Percentiles rank a stretch among this genome's conserved stretches.
Conservation (phyloP, 2,329 filamentous ascomycete species). For the Stemphylium lycopersici region DNA sequence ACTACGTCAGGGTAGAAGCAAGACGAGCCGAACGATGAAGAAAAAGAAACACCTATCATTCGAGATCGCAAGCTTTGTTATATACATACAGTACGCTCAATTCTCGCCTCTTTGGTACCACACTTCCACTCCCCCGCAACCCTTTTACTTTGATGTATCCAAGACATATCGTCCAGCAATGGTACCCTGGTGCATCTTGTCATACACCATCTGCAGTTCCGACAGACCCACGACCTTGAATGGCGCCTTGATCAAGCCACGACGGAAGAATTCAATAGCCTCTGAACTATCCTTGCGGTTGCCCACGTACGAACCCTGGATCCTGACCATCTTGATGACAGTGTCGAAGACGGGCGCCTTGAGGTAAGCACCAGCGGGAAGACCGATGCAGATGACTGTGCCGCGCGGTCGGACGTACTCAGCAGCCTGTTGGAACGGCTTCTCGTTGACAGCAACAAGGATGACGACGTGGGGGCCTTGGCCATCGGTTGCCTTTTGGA, state of each 20-base stretch:
- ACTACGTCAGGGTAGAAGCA: too few relatives aligned
- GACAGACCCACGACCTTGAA: slow-evolving; percentile 84
- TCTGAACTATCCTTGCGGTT: slow-evolving; percentile 88
- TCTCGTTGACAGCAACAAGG: slow-evolving; percentile 84
- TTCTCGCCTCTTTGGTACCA: neutral
- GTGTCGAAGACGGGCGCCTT: slow-evolving; percentile 87
- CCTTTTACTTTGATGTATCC: slow-evolving; percentile 61
- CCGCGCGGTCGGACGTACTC: slow-evolving; percentile 85
- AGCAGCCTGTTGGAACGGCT: slow-evolving; percentile 93
- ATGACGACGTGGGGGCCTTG: slow-evolving; percentile 87
- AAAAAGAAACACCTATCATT: neutral
- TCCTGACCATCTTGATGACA: slow-evolving; percentile 87
- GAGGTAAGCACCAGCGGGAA: slow-evolving; percentile 78
- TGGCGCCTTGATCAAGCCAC: slow-evolving; percentile 84
- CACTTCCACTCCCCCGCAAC: too few relatives aligned
- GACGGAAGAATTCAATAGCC: slow-evolving; percentile 86
- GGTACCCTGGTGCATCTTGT: slow-evolving; percentile 69
- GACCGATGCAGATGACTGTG: slow-evolving; percentile 84
- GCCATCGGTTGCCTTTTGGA: slow-evolving; percentile 82
- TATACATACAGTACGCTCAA: slow-evolving; percentile 16
- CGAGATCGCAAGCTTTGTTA: slow-evolving; percentile 1
- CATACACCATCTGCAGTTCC: slow-evolving; percentile 80
- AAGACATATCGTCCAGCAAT: slow-evolving; percentile 82
- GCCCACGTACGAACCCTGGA: slow-evolving; percentile 87
- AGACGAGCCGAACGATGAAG: too few relatives aligned